Evolutionary conservation across 2,329 filamentous ascomycete species (phyloP), one percentile per base, ranked within the genome.

Genomic region (Saccharata proteae): DNA sequence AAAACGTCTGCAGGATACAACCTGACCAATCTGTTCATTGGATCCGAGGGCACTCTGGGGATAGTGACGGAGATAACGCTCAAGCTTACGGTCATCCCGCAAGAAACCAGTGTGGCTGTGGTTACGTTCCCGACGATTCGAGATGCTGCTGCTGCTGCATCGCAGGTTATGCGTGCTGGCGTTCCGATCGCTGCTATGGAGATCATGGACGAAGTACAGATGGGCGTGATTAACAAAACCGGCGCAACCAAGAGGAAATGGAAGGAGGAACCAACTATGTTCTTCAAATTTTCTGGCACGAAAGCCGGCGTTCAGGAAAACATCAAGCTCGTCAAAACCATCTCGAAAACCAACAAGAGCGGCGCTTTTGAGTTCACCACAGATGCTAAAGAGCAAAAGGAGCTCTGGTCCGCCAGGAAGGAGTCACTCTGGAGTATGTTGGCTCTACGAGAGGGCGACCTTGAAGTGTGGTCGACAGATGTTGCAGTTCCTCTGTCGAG

Each of bases 131-230:
- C 80, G 0, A 74, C 69, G 1, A 83, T 88, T 39, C 71, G 79
- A 16, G 74, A 81, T 50, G 82, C 82, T 1, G 80, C 81, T 0
- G 67, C 75, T 0, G 79, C 80, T 0, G 81, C 81, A 0, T 77
- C 78, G 2, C 71, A 70, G 29, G 72, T 88, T n/a, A 80, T 88
- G 65, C 73, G 80, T 43, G 68, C 74, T 1, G 80, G 77, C 0
- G 65, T 85, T 3, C 80, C 77, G 0, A 68, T 86, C 5, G 79
- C 77, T 1, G 78, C 78, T 3, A 78, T 86, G 71, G 82, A 90
- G 55, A 74, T 90, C 43, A 84, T 90, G 79, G 82, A 90, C 48
- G 82, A 90, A 36, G 78, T 88, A 3, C 80, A 86, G 55, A 90
- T 90, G 82, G 69, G 65, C 40, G 79, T 88, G 0, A 76, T 90